A percentile compares a stretch with the other conserved stretches of the same genome.
phyloP scores from a whole-genome alignment of 2,329 filamentous ascomycete species.

The Westerdykella aurantiaca region DNA sequence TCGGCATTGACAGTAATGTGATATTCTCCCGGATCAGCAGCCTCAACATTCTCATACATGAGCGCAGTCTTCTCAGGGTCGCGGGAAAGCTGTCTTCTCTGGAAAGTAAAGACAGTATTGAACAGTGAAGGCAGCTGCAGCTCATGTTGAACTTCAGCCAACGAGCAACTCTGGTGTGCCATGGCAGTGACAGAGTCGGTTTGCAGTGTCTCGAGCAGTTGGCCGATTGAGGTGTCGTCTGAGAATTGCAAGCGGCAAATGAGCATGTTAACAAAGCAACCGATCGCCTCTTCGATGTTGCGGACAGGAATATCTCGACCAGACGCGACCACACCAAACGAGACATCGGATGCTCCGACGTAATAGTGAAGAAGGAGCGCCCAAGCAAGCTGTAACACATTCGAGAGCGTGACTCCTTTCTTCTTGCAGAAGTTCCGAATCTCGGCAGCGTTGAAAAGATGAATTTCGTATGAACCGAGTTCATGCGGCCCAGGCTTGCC shows the following conservation, averaged over 20 bases:
- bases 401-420: constrained; percentile 45
- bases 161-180: constrained; percentile 46
- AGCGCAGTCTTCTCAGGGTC: constrained; percentile 24
- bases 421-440: constrained; percentile 36
- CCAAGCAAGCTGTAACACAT: constrained; percentile 50
- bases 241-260: constrained; percentile 44
- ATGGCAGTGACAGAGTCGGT: constrained; percentile 44
- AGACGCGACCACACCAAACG: constrained; percentile 51
- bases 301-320: constrained; percentile 49
- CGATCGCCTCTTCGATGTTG: constrained; percentile 46
- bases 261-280: constrained; percentile 53
- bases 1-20: constrained; percentile 32
- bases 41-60: constrained; percentile 29
- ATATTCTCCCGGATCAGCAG: constrained; percentile 34
- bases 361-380: constrained; percentile 47
- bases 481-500: constrained; percentile 30
- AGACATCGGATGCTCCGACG: constrained; percentile 44
- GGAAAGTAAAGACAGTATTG: constrained; percentile 36
- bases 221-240: constrained; percentile 31
- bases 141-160: constrained; percentile 35
- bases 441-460: constrained; percentile 24
- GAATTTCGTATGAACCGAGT: constrained; percentile 36
- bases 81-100: constrained; percentile 21
- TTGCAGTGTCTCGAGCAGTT: constrained; percentile 43
- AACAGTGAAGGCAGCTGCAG: constrained; percentile 30